A percentile compares a stretch with the other conserved stretches of the same genome.
Conservation (phyloP, 2,329 filamentous ascomycete species). For the Microascus cirrosus region DNA sequence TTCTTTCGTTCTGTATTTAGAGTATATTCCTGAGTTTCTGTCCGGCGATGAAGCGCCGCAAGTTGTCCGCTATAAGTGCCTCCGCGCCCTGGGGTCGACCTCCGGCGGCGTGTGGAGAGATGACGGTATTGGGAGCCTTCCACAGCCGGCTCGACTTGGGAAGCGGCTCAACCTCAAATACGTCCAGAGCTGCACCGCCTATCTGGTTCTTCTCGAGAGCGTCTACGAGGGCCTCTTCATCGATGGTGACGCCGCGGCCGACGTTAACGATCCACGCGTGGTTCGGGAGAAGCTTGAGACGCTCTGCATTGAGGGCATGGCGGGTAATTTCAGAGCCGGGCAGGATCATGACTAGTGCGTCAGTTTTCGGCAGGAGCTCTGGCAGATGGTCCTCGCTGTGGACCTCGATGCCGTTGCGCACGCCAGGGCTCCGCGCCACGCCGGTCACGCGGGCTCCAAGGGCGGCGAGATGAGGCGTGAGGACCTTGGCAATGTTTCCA, state of each 20-base stretch:
- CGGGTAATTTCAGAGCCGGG: conserved; percentile 45
- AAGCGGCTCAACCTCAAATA: conserved; percentile 66
- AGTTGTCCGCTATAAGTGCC: conserved; percentile 47
- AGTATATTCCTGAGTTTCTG: conserved; percentile 48
- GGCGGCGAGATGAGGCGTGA: conserved; percentile 39
- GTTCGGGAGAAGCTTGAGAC: conserved; percentile 39
- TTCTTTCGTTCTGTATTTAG: neutral
- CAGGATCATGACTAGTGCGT: conserved; percentile 58
- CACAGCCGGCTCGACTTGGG: conserved; percentile 31
- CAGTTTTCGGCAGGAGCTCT: conserved; percentile 42
- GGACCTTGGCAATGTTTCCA: conserved; percentile 53
- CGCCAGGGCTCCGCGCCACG: conserved; percentile 42
- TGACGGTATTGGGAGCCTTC: conserved; percentile 37
- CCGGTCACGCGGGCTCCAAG: conserved; percentile 49
- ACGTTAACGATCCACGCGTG: conserved; percentile 64
- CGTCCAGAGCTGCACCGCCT: conserved; percentile 67
- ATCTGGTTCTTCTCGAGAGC: conserved; percentile 62
- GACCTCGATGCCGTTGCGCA: conserved; percentile 47
- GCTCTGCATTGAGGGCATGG: conserved; percentile 42
- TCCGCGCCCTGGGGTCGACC: conserved; percentile 50
- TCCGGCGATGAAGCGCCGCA: conserved; percentile 46
- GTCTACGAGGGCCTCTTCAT: conserved; percentile 60
- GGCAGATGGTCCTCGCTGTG: conserved; percentile 40
- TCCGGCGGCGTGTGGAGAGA: conserved; percentile 48
- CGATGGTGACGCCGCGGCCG: conserved; percentile 68